Evolutionary conservation across 2,329 filamentous ascomycete genomes (phyloP).

Genomic region (Aspergillus glaucus): DNA sequence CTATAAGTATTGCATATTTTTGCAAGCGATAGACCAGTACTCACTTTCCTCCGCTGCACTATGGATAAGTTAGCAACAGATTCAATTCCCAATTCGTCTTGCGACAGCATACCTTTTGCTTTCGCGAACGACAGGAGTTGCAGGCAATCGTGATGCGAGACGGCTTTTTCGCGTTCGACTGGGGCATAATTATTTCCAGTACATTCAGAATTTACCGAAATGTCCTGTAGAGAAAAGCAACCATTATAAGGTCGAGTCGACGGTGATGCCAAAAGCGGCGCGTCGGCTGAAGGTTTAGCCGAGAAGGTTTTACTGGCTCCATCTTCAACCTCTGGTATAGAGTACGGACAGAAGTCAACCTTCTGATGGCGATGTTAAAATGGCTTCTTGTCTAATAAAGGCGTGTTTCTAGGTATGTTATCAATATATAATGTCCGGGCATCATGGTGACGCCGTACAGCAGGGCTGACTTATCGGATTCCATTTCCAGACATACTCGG

Average conservation of each 20-base stretch:
- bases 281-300: conserved; percentile 10
- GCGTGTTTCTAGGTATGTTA: no score
- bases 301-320: neutral
- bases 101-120: conserved; percentile 33
- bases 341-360: no score
- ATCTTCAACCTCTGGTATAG: neutral
- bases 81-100: neutral
- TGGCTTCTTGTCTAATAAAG: no score
- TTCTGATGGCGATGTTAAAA: no score
- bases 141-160: conserved; percentile 37
- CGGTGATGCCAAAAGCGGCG: conserved; percentile 1
- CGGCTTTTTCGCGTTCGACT: conserved; percentile 17
- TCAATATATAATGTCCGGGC: no score
- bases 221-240: neutral
- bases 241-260: neutral
- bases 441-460: no score
- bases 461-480: no score
- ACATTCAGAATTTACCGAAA: neutral
- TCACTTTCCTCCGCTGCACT: conserved; percentile 38
- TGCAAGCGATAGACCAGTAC: conserved; percentile 1
- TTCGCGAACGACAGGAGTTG: conserved; percentile 36
- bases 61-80: neutral
- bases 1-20: conserved; percentile 1
- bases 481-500: no score
- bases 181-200: neutral